Evolutionary conservation across 2,329 filamentous ascomycete species (phyloP).

Genomic region (Beauveria bassiana): DNA sequence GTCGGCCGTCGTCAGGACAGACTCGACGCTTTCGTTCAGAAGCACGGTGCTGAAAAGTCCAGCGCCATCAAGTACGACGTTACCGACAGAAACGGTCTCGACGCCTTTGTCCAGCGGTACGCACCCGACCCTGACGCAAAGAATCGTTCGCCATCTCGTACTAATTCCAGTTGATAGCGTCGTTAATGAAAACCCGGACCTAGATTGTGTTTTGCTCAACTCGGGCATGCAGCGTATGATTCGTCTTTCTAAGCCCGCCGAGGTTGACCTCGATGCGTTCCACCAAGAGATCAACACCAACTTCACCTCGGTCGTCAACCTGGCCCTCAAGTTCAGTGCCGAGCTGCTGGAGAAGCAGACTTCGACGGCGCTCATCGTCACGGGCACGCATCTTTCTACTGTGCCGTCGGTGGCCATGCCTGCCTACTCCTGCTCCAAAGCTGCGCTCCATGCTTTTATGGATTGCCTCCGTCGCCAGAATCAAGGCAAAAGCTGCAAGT

Average conservation of each 20-base stretch:
- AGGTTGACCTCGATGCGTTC: conserved; percentile 21
- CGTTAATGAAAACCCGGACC: conserved; percentile 31
- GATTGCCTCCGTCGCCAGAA: conserved; percentile 16
- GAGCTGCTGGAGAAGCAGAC: conserved; percentile 13
- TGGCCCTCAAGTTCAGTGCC: conserved; percentile 16
- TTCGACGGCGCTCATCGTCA: conserved; percentile 14
- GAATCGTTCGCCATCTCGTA: not conserved
- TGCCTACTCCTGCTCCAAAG: conserved; percentile 17
- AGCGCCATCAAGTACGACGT: conserved; percentile 34
- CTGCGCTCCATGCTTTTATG: conserved; percentile 17
- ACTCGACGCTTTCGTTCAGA: conserved; percentile 38
- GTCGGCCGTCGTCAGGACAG: conserved; percentile 40
- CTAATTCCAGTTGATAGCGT: not conserved
- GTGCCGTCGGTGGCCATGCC: conserved; percentile 15
- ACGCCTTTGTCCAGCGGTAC: conserved; percentile 15
- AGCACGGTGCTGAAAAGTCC: conserved; percentile 34
- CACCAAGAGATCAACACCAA: conserved; percentile 16
- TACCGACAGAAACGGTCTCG: conserved; percentile 29
- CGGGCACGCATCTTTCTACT: conserved; percentile 14
- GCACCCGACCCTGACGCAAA: not conserved
- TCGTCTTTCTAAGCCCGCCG: conserved; percentile 13
- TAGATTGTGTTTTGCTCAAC: conserved; percentile 51
- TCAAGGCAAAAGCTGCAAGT: conserved; percentile 12
- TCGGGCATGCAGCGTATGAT: conserved; percentile 43
- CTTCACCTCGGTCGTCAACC: conserved; percentile 17